These are phyloP conservation scores for Hymenoscyphus repandus DNA, from an alignment of 2,329 filamentous ascomycete genomes.

Conservation along the genomic window DNA sequence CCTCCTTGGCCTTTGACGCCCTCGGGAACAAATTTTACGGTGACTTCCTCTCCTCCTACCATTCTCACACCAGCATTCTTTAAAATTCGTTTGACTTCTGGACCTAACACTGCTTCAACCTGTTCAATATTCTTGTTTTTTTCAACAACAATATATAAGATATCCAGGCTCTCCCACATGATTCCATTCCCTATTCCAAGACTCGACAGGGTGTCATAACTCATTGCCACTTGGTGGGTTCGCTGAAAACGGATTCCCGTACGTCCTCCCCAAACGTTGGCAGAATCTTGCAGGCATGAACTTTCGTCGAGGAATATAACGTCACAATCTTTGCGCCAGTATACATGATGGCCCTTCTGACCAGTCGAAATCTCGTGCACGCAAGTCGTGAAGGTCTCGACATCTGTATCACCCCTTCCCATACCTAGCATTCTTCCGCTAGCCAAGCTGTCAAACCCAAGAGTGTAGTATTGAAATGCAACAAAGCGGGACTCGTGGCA, in stretches of 20 bases:
- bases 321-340: constrained; percentile 2
- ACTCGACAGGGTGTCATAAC: constrained; percentile 1
- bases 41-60: constrained; percentile 45
- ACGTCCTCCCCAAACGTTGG: constrained; percentile 8
- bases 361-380: constrained; percentile 6
- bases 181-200: constrained; percentile 50
- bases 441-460: constrained; percentile 2
- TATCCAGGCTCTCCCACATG: constrained; percentile 49
- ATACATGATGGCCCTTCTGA: not conserved
- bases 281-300: not conserved
- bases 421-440: not conserved
- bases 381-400: constrained; percentile 13
- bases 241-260: constrained; percentile 9
- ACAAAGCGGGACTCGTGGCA: constrained; percentile 1
- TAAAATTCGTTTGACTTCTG: not conserved
- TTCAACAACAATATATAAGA: constrained; percentile 7
- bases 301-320: not conserved
- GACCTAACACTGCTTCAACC: too few species aligned
- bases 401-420: constrained; percentile 6
- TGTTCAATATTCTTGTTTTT: not conserved
- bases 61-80: constrained; percentile 57
- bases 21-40: constrained; percentile 30
- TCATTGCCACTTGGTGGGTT: constrained; percentile 4
- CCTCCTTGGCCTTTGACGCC: too few species aligned
- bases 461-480: constrained; percentile 1